A percentile compares a stretch with the other conserved stretches of the same genome.
Evolutionary conservation across 2,329 filamentous ascomycete species (phyloP).

Genomic region (Cordyceps farinosa): DNA sequence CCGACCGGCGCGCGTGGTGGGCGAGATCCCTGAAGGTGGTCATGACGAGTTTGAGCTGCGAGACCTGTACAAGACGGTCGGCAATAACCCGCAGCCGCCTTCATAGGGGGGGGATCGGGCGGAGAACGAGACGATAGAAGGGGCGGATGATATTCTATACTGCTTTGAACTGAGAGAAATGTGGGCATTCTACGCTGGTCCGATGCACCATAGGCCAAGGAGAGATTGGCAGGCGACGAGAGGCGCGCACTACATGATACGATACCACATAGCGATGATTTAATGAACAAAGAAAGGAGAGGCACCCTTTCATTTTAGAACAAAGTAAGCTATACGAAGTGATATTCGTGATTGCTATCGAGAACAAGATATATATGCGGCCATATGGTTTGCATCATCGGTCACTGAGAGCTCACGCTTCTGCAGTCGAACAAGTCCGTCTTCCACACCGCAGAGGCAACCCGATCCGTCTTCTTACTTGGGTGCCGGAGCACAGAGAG

Average conservation of each 20-base stretch:
- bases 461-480: background rate
- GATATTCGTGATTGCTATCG: background rate
- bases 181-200: background rate
- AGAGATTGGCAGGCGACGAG: background rate
- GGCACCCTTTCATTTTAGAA: background rate
- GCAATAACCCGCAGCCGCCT: conserved; percentile 47
- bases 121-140: too few species aligned
- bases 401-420: background rate
- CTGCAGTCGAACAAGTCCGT: background rate
- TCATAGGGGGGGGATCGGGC: background rate
- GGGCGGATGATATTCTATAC: too few species aligned
- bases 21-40: conserved; percentile 72
- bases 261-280: conserved; percentile 17
- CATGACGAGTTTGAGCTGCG: conserved; percentile 62
- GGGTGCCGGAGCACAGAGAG: conserved; percentile 31
- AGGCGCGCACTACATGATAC: background rate
- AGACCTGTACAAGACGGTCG: conserved; percentile 61
- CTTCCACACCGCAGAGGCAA: background rate
- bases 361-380: background rate
- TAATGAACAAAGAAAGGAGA: background rate
- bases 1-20: conserved; percentile 72
- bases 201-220: background rate
- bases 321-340: background rate
- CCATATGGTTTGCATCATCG: background rate
- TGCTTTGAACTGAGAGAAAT: background rate